Base-by-base conservation (phyloP, 345 rosid species). In the Trapa incisa region DNA sequence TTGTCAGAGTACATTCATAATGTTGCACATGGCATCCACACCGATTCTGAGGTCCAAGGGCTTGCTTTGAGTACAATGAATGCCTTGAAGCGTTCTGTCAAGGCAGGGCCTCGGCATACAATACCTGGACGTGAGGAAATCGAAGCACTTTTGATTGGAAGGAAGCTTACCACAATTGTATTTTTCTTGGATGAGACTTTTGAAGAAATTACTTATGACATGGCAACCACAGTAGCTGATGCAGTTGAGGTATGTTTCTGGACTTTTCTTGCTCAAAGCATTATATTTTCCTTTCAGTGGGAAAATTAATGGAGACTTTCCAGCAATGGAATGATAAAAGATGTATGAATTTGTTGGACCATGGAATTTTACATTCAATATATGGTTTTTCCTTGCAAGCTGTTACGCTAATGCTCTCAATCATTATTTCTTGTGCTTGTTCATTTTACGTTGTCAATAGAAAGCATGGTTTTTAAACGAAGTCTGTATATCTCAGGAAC, bases 131-230 rank as follows among this genome's bases (percentile, higher is more conserved):
- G 93, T 64, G 99, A 91, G 80, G 99, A 94, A 76, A 87, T 91
- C 73, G 99, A 94, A 81, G 92, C 96, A 72, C 89, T 89, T 71
- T 72, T 94, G 66, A 94, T 89, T 2, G 87, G 83, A 65, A 75
- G 92, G 69, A 94, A 87, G 85, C 92, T 94, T 45, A 94, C 97
- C 10, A 91, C 97, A 52, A 94, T 91, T 15, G 99, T 91, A 57
- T 94, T 90, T 75, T 94, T 94, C 80, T 76, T 94, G 71, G 97
- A 94, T 72, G 99, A 91, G 80, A 94, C 99, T 72, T 94, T 94
- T 73, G 97, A 94, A 87, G 99, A 94, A 79, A 94, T 94, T 37
- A 80, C 88, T 16, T 91, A 89, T 81, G 99, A 91, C 78, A 91
- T 94, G 97, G 87, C 95, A 72, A 89, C 99, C 33, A 89, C 99